Base-by-base conservation (phyloP, 1,139 yeast species). In the Blastobotrys serpentis region DNA sequence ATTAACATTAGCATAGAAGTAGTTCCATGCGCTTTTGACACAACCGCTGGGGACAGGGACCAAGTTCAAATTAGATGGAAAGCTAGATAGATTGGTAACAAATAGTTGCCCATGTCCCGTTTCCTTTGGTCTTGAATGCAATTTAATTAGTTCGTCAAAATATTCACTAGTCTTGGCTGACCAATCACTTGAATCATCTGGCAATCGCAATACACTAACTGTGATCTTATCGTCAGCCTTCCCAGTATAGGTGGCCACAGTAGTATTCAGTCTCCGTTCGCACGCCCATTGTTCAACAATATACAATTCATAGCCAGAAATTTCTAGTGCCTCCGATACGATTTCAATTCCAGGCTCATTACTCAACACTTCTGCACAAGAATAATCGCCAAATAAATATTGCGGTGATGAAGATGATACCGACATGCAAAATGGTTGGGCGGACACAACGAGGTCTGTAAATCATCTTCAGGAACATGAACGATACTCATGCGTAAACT, bases 281-380 rank as follows among this genome's bases (percentile, higher is more conserved):
- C 84, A 76, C 2, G 86, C 84, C 98, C 98, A 92, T 66, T 90
- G 97, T 63, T 92, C 98, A 10, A 90, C 95, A 43, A 92, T 73
- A 61, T 92, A 92, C 22, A 86, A 77, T 64, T 92, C 98, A 63
- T 85, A 87, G 0, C 98, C 98, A 1, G 51, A 46, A 6, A 68
- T 49, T 29, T 52, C 58, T 30, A 54, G 52, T 13, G 47, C 44
- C 14, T 56, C 53, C 1, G 46, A 45, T 11, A 56, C 51, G n/a
- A 57, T 42, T 13, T 11, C 40, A 4, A 17, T 19, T 7, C 40
- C 40, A 19, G 40, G 40, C 14, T 36, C 40, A 36, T 36, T 36
- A n/a, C 40, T 36, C 40, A 36, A 18, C n/a, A 36, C 25, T 18
- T 36, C 40, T 3, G 40, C 40, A 36, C 40, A 36, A 8, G 40